Evolutionary conservation across 176 grass and related monocot genomes (phyloP), one percentile per base, ranked within the genome.

Genomic region (Tillandsia leiboldiana): DNA sequence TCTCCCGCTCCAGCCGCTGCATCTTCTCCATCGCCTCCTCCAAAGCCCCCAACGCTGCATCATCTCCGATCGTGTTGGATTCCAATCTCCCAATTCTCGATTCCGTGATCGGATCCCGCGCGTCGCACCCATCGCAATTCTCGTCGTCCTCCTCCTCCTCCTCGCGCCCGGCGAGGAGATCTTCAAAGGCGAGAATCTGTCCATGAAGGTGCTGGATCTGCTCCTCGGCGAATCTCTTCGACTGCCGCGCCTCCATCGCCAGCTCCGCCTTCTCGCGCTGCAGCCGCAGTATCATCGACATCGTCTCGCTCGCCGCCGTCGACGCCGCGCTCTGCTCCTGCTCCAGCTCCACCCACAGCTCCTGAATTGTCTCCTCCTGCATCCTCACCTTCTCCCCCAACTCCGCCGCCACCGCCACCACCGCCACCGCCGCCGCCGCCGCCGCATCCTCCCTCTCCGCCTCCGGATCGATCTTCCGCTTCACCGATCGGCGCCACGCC

Each of bases 231-330:
- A 90, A 93, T 66, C 89, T 84, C 70, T 91, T 86, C 80, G 93
- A 93, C 84, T 99, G 94, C 72, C 94, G 90, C 57, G 88, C 84
- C 71, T 99, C 94, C 94, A 99, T 93, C 82, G 90, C 84, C 13
- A 84, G 84, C 77, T 93, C 94, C 23, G 90, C 94, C 77, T 99
- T 99, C 48, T 93, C 94, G n/a, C 84, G 78, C 84, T 99, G 90
- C 10, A 99, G 90, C 63, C 87, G 87, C 65, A 94, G 80, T 69
- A 99, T 99, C 95, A 99, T 99, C 4, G 90, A 86, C 95, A 99
- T 99, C 72, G 95, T 75, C 80, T 99, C 95, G 79, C 85, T 99
- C 12, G 95, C 82, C 10, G 95, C 95, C 53, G 84, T 87, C 48
- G 90, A 81, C 3, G 94, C 86, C 22, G 94, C 94, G 66, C 77